phyloP scores from a whole-genome alignment of 208 protist species.

The Acanthamoeba culbertsoni region DNA sequence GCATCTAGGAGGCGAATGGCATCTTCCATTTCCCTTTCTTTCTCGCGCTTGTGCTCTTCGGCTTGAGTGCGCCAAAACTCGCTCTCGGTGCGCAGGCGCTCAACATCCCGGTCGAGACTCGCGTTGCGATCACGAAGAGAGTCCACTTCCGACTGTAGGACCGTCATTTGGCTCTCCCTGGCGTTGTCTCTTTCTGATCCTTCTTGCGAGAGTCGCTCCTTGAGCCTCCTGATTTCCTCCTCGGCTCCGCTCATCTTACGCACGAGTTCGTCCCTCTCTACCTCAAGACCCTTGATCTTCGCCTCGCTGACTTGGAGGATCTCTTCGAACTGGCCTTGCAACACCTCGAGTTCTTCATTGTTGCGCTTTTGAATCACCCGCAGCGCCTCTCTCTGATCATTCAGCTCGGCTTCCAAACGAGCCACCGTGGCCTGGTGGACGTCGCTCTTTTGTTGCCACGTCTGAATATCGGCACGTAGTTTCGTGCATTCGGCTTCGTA shows the following conservation, averaged over 20 bases:
- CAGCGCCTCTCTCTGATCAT: neutral
- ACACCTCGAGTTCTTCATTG: conserved; percentile 18
- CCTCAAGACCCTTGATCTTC: neutral
- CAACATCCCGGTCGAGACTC: neutral
- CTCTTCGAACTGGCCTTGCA: conserved; percentile 11
- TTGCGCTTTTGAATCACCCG: neutral
- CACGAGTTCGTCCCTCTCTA: neutral
- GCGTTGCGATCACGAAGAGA: neutral
- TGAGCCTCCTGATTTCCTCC: neutral
- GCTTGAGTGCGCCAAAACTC: neutral
- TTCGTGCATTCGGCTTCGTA: neutral
- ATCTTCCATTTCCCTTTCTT: neutral
- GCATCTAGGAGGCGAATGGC: neutral
- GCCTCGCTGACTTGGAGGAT: neutral
- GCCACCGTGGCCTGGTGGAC: neutral
- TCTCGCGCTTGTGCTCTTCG: neutral
- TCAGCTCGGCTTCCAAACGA: neutral
- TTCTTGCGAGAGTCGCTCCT: neutral
- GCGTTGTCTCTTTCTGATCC: neutral
- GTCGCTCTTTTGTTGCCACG: neutral
- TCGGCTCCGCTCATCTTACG: neutral
- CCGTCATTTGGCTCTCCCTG: neutral
- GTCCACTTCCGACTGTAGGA: neutral
- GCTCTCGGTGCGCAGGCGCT: neutral
- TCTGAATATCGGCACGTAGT: neutral